Evolutionary conservation across 139 green algal species (phyloP).

Genomic region (Pycnococcus provasolii): DNA sequence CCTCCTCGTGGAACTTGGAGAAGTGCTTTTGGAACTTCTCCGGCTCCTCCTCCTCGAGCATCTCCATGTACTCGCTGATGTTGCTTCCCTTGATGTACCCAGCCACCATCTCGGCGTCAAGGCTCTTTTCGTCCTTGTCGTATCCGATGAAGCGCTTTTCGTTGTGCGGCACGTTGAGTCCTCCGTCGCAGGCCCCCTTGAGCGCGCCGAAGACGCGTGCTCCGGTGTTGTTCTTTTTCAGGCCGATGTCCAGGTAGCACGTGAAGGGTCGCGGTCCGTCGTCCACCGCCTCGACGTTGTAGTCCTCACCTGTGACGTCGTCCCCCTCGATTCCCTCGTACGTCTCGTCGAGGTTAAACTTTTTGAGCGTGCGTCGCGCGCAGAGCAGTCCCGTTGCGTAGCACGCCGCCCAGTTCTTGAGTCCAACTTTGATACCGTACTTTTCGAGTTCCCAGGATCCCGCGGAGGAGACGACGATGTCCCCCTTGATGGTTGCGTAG

Average conservation of each 20-base stretch:
- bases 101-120: slow-evolving; percentile 70
- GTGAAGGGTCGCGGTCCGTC: slow-evolving; percentile 82
- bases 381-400: slow-evolving; percentile 91
- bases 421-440: slow-evolving; percentile 82
- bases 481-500: slow-evolving; percentile 86
- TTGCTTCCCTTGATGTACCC: slow-evolving; percentile 67
- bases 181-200: slow-evolving; percentile 91
- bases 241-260: slow-evolving; percentile 86
- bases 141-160: slow-evolving; percentile 98
- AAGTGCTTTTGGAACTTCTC: slow-evolving; percentile 94
- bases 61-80: slow-evolving; percentile 93
- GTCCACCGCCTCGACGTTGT: slow-evolving; percentile 83
- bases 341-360: slow-evolving; percentile 78
- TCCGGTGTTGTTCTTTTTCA: slow-evolving; percentile 90
- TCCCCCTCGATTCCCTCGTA: slow-evolving; percentile 61
- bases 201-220: slow-evolving; percentile 81
- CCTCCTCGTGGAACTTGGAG: slow-evolving; percentile 66
- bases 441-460: slow-evolving; percentile 86
- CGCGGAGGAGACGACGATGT: slow-evolving; percentile 74
- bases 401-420: slow-evolving; percentile 93
- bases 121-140: slow-evolving; percentile 68
- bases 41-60: slow-evolving; percentile 56
- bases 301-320: slow-evolving; percentile 72
- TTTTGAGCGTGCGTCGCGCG: slow-evolving; percentile 80
- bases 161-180: slow-evolving; percentile 94